phyloP scores from a whole-genome alignment of 306 rosid species.

The Lathyrus sativus region DNA sequence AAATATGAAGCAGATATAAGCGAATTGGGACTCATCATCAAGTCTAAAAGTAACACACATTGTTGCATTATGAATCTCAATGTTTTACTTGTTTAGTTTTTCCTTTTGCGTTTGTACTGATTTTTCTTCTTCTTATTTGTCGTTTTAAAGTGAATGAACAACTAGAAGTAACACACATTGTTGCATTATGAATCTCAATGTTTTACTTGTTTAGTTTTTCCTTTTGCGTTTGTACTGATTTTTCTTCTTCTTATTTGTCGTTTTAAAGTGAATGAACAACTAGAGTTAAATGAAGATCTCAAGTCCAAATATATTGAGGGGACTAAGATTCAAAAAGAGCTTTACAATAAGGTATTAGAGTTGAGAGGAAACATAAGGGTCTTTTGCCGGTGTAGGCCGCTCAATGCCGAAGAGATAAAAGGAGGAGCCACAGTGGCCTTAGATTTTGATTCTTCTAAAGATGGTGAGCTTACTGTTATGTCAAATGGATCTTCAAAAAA shows the following conservation, averaged over 20 bases:
- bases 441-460: conserved; percentile 87
- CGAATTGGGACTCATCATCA: conserved; percentile 54
- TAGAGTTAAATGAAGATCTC: conserved; percentile 60
- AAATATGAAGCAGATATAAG: conserved; percentile 59
- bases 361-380: conserved; percentile 97
- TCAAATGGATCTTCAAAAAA: conserved; percentile 77
- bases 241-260: conserved; percentile 3
- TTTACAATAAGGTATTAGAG: conserved; percentile 89
- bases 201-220: background rate
- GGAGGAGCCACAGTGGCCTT: conserved; percentile 72
- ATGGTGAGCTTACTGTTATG: conserved; percentile 75
- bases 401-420: conserved; percentile 64
- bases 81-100: background rate
- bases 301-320: conserved; percentile 73
- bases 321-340: conserved; percentile 76
- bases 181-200: conserved; percentile 17
- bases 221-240: background rate
- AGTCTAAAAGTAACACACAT: conserved; percentile 56
- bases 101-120: background rate
- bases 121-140: background rate
- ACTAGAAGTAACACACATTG: conserved; percentile 51
- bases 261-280: conserved; percentile 64
- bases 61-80: conserved; percentile 19
- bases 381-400: conserved; percentile 95
- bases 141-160: conserved; percentile 62